phyloP scores from a whole-genome alignment of 1,139 yeast genomes.

The Debaryomyces robertsiae region DNA sequence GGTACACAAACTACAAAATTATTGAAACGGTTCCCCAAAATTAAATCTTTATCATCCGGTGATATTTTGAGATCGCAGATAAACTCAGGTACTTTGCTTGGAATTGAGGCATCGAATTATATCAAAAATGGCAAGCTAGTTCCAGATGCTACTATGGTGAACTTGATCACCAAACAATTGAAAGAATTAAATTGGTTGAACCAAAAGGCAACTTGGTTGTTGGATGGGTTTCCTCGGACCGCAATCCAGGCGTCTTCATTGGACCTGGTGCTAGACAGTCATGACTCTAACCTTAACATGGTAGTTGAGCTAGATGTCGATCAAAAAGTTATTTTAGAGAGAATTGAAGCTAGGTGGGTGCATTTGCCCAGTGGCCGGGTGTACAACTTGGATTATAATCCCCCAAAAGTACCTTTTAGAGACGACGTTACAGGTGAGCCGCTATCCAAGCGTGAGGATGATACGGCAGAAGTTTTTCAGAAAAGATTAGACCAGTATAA shows the following conservation, averaged over 20 bases:
- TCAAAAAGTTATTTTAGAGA: constrained; percentile 69
- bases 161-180: constrained; percentile 57
- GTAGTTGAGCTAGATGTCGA: constrained; percentile 88
- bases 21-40: constrained; percentile 52
- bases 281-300: constrained; percentile 54
- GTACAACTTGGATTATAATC: constrained; percentile 83
- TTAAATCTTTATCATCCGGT: constrained; percentile 74
- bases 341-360: constrained; percentile 86
- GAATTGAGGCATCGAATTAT: constrained; percentile 56
- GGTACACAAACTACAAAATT: constrained; percentile 82
- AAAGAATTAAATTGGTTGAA: constrained; percentile 47
- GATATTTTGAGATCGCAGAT: constrained; percentile 77
- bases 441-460: constrained; percentile 76
- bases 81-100: constrained; percentile 54
- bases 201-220: constrained; percentile 59
- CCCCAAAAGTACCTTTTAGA: constrained; percentile 77
- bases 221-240: constrained; percentile 94
- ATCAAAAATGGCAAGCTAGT: constrained; percentile 68
- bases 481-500: constrained; percentile 68
- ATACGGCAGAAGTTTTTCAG: constrained; percentile 68
- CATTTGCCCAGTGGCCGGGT: constrained; percentile 85
- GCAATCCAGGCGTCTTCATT: constrained; percentile 66
- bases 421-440: constrained; percentile 93
- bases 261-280: constrained; percentile 44
- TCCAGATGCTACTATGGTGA: constrained; percentile 71